Evolutionary conservation across 2,329 filamentous ascomycete species (phyloP).

Genomic region (Fusarium setosum): DNA sequence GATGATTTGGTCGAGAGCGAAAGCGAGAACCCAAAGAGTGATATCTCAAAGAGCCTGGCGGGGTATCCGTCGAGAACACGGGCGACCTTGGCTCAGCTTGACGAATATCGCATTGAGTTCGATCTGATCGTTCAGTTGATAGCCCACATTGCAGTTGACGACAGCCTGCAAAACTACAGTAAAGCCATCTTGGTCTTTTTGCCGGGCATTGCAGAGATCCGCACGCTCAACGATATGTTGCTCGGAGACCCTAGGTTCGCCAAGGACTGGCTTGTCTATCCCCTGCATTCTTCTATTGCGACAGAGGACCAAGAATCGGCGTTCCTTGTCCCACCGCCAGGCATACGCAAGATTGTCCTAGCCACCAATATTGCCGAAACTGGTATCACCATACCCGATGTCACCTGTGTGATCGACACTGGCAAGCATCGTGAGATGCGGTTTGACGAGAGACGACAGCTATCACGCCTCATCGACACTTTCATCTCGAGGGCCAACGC

Average conservation of each 20-base stretch:
- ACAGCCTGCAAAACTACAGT: constrained; percentile 77
- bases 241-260: constrained; percentile 80
- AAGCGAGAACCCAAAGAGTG: constrained; percentile 63
- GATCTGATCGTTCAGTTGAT: constrained; percentile 86
- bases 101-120: constrained; percentile 94
- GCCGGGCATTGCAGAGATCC: constrained; percentile 93
- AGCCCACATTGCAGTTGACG: constrained; percentile 76
- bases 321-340: constrained; percentile 85
- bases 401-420: constrained; percentile 96
- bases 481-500: constrained; percentile 97
- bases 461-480: constrained; percentile 90
- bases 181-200: constrained; percentile 95
- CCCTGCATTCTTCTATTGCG: constrained; percentile 93
- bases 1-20: constrained; percentile 67
- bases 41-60: constrained; percentile 73
- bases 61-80: constrained; percentile 82
- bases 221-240: constrained; percentile 87
- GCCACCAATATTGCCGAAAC: constrained; percentile 99
- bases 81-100: constrained; percentile 79
- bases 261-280: constrained; percentile 85
- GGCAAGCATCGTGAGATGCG: constrained; percentile 98
- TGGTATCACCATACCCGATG: constrained; percentile 97
- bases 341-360: constrained; percentile 90
- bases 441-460: constrained; percentile 91
- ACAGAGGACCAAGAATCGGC: constrained; percentile 97